A percentile compares a stretch with the other conserved stretches of the same genome.
These are phyloP conservation scores for Microbotryum saponariae DNA, from an alignment of 1,284 basidiomycete genomes.

Conservation along the genomic window DNA sequence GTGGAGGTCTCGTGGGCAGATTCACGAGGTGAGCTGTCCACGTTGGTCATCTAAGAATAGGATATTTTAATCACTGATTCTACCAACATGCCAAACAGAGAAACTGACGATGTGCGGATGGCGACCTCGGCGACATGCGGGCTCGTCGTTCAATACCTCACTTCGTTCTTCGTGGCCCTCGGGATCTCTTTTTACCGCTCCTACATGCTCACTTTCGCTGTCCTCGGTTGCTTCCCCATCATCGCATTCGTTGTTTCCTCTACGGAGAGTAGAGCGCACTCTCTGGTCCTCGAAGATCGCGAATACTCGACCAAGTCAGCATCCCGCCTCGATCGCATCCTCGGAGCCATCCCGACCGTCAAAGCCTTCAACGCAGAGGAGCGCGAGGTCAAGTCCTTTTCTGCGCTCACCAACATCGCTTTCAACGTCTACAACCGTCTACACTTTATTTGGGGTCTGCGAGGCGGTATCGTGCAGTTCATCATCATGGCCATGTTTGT, in stretches of 20 bases:
- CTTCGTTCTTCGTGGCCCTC: constrained; percentile 70
- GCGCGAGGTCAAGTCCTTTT: constrained; percentile 53
- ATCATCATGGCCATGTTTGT: constrained; percentile 87
- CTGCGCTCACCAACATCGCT: constrained; percentile 48
- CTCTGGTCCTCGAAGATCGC: constrained; percentile 62
- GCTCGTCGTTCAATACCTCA: constrained; percentile 67
- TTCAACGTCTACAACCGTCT: constrained; percentile 49
- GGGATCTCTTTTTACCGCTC: constrained; percentile 72
- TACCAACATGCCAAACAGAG: constrained; percentile 48
- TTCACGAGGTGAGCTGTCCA: constrained; percentile 57
- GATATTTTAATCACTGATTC: too few relatives aligned
- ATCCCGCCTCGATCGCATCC: constrained; percentile 68
- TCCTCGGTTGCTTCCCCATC: constrained; percentile 80
- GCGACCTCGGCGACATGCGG: constrained; percentile 73
- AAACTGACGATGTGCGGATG: constrained; percentile 85
- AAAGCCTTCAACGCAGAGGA: constrained; percentile 86
- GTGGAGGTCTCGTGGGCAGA: constrained; percentile 88
- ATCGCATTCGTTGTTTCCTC: constrained; percentile 65
- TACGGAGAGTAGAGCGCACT: constrained; percentile 58
- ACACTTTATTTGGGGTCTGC: constrained; percentile 66
- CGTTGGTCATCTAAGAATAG: too few relatives aligned
- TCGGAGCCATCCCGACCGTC: constrained; percentile 76
- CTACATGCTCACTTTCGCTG: constrained; percentile 79
- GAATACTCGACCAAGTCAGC: constrained; percentile 61
- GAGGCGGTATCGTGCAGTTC: constrained; percentile 63